These are phyloP conservation scores for Fagopyrum tataricum DNA, from an alignment of 148 eudicot genomes.

Conservation along the genomic window DNA sequence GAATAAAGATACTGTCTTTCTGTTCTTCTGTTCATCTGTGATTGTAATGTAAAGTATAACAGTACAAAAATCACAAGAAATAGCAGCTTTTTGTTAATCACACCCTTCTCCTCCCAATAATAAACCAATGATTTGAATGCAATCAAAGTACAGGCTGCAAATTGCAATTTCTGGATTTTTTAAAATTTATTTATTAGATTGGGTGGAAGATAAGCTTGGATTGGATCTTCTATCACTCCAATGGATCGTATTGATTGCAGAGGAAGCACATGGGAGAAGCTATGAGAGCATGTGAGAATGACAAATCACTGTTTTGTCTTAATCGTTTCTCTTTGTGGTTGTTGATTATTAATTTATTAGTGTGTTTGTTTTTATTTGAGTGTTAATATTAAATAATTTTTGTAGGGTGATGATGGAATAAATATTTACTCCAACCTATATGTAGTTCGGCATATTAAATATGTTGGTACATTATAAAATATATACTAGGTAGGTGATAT, in stretches of 20 bases:
- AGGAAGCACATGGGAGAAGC: conserved; percentile 39
- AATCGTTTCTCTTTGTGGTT: background rate
- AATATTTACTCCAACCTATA: too few species aligned
- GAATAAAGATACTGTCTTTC: background rate
- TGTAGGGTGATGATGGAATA: too few species aligned
- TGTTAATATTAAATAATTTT: background rate
- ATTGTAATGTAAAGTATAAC: conserved; percentile 12
- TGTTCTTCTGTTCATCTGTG: background rate
- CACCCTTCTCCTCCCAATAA: background rate
- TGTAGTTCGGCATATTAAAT: too few species aligned
- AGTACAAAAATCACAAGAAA: conserved; percentile 10
- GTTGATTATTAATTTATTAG: background rate
- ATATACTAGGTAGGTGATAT: too few species aligned
- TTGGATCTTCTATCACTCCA: conserved; percentile 5
- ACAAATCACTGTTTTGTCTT: conserved; percentile 18
- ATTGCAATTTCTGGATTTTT: background rate
- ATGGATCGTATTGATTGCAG: conserved; percentile 3
- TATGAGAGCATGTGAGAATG: conserved; percentile 24
- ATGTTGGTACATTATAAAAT: too few species aligned
- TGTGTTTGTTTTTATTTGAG: conserved; percentile 2
- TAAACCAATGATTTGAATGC: conserved; percentile 4
- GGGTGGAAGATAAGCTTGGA: conserved; percentile 7
- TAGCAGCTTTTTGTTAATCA: background rate
- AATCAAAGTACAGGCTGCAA: background rate
- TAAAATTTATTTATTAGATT: background rate